Base-by-base conservation (phyloP, 768 basidiomycete genomes). In the Lenzites betulinus region DNA sequence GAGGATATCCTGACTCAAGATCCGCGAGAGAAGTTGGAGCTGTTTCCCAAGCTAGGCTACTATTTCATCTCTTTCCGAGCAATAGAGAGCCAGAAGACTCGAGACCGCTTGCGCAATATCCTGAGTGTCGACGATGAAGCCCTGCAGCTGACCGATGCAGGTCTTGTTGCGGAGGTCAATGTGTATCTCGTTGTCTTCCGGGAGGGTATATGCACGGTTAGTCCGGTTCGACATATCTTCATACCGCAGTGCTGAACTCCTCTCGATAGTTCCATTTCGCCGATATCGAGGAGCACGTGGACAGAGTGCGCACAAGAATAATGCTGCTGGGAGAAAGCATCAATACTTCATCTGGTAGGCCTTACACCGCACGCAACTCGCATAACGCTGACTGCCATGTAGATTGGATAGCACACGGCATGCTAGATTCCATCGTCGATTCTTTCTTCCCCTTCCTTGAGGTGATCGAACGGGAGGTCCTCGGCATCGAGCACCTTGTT, bases 391-490 rank as follows among this genome's bases (percentile, higher is more conserved):
- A 41, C 49, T 33, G 7, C 42, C 26, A 20, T 49, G 7, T 66
- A 93, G 95, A 95, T 70, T 96, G 93, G 93, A 92, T 98, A 64
- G 93, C 93, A 0, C 94, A 98, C 72, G 90, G 88, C 22, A 81
- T 97, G 55, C 77, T 98, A 64, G 95, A 97, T 69, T 95, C 93
- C 1, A 87, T 98, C 53, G 94, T 98, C 22, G 95, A 98, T 70
- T 89, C 92, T 0, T 95, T 95, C 75, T 93, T 94, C 71, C 93
- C 93, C 1, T 81, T 93, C 59, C 77, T 95, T 59, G 82, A 87
- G 64, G 85, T 87, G 59, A 88, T 97, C 38, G 92, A 92, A 68
- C 79, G 79, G 48, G 95, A 96, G 69, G 88, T 93, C 2, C 80
- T 85, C 60, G 83, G 83, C 18, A 87, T 95, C 54, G 93, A 95